phyloP scores from a whole-genome alignment of 108 stramenopile species.

The Skeletonema potamos region DNA sequence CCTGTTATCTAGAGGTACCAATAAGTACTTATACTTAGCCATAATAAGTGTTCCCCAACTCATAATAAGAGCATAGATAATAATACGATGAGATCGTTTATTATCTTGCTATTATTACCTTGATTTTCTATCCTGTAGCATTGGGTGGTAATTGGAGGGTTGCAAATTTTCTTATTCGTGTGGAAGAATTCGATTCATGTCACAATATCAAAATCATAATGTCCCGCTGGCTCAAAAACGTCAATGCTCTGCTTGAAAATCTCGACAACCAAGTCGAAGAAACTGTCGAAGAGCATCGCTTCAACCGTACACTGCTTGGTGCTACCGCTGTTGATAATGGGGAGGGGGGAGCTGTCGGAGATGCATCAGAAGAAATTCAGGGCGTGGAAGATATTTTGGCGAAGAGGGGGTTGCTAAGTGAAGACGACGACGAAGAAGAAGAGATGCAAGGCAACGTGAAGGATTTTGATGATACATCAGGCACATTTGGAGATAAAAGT shows the following conservation, averaged over 20 bases:
- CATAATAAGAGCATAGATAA: too few species aligned
- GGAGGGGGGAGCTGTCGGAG: not conserved
- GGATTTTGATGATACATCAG: not conserved
- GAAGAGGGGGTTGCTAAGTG: slow-evolving; percentile 29
- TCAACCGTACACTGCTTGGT: slow-evolving; percentile 1
- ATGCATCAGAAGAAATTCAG: slow-evolving; percentile 12
- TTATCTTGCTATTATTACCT: too few species aligned
- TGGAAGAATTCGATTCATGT: too few species aligned
- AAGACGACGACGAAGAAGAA: slow-evolving; percentile 20
- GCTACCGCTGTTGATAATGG: not conserved
- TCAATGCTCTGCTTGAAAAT: slow-evolving; percentile 79
- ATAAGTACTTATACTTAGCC: too few species aligned
- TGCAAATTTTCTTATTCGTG: not conserved
- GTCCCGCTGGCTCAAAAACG: slow-evolving; percentile 79
- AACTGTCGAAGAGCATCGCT: slow-evolving; percentile 55
- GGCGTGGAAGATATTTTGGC: slow-evolving; percentile 43
- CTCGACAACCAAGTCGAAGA: slow-evolving; percentile 75
- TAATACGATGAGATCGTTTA: too few species aligned
- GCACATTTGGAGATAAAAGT: not conserved
- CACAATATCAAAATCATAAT: too few species aligned
- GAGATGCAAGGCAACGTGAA: too few species aligned
- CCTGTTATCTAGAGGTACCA: too few species aligned
- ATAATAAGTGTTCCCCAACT: too few species aligned
- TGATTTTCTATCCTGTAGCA: too few species aligned
- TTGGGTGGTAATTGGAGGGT: too few species aligned